These are phyloP conservation scores for Thuidium tamariscinum DNA, from an alignment of 225 moss, liverwort and hornwort species.

Conservation along the genomic window DNA sequence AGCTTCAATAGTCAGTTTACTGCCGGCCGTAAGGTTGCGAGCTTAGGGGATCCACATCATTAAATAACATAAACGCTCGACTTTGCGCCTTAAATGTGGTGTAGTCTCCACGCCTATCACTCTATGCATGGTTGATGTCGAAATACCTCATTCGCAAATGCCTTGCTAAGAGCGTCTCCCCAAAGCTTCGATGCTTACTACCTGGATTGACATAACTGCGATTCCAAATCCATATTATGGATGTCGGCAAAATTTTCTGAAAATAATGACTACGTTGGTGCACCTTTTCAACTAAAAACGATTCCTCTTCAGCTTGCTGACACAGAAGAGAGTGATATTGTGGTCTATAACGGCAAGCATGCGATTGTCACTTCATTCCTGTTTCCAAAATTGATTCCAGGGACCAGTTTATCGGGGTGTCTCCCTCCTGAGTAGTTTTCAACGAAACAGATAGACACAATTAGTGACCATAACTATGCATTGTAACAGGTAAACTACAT, in stretches of 20 bases:
- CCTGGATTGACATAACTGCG: not conserved
- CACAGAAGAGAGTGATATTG: not conserved
- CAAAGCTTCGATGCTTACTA: not conserved
- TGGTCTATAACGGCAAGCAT: not conserved
- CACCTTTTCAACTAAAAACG: not conserved
- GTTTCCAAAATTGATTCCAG: conserved; percentile 35
- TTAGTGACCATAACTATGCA: not conserved
- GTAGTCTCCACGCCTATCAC: not conserved
- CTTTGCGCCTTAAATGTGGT: not conserved
- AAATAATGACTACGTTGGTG: not conserved
- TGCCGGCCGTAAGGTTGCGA: not conserved
- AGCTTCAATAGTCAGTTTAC: not conserved
- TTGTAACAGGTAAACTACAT: not conserved
- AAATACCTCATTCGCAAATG: not conserved
- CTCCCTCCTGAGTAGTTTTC: conserved; percentile 27
- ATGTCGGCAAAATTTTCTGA: not conserved
- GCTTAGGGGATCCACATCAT: not conserved
- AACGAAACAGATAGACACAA: not conserved
- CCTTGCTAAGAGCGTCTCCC: not conserved
- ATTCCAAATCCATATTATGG: not conserved
- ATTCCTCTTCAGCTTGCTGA: not conserved
- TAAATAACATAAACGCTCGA: not conserved
- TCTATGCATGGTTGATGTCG: not conserved
- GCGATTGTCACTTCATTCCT: not conserved
- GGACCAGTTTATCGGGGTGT: conserved; percentile 45